Percentiles rank a stretch among this genome's conserved stretches.
Conservation (phyloP, 2,329 filamentous ascomycete species). For the Trichophyton mentagrophytes region DNA sequence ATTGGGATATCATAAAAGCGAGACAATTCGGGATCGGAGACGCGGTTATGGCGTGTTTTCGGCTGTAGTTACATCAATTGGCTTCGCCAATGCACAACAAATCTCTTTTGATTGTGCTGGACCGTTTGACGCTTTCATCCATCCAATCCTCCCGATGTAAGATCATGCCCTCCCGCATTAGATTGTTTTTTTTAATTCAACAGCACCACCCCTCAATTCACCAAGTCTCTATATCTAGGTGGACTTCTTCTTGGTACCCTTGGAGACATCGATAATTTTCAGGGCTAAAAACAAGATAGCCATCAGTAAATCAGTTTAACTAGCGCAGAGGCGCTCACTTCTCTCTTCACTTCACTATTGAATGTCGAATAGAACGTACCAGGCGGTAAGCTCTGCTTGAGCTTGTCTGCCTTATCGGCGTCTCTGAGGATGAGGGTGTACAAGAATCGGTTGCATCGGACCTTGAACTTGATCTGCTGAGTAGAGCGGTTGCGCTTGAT, state of each 20-base stretch:
- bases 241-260: conserved; percentile 35
- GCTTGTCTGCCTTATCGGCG: conserved; percentile 98
- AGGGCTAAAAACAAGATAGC: conserved; percentile 22
- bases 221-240: conserved; percentile 19
- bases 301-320: conserved; percentile 4
- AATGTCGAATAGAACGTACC: conserved; percentile 50
- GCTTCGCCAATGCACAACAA: neutral
- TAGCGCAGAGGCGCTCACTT: neutral
- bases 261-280: conserved; percentile 35
- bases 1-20: conserved; percentile 4
- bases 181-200: neutral
- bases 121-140: neutral
- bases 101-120: conserved; percentile 1
- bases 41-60: neutral
- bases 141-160: neutral
- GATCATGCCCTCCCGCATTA: neutral
- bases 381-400: conserved; percentile 96
- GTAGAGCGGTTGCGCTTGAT: conserved; percentile 92
- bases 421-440: conserved; percentile 99
- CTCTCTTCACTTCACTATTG: neutral
- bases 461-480: conserved; percentile 99
- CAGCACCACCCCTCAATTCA: neutral
- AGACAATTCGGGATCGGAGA: neutral
- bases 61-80: conserved; percentile 1
- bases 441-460: conserved; percentile 89